phyloP scores from a whole-genome alignment of 148 eudicot genomes.

The Euryodendron excelsum region DNA sequence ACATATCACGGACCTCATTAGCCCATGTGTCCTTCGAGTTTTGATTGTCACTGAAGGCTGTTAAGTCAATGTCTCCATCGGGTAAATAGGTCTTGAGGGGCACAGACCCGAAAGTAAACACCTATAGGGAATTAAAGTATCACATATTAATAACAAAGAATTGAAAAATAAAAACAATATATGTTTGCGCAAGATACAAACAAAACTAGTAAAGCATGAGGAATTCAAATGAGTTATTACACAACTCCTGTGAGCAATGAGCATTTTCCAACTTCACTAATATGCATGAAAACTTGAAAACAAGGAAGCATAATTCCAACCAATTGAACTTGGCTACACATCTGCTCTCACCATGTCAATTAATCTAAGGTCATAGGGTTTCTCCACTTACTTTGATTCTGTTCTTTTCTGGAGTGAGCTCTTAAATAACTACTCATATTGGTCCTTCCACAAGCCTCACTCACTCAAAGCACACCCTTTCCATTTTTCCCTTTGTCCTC shows the following conservation, averaged over 20 bases:
- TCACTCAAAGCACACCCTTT: neutral
- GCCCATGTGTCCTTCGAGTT: conserved; percentile 72
- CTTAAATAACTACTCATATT: neutral
- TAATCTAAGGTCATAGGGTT: neutral
- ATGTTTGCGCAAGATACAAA: neutral
- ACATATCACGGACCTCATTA: conserved; percentile 60
- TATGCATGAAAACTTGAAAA: neutral
- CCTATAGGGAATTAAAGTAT: conserved; percentile 31
- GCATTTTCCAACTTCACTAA: conserved; percentile 2
- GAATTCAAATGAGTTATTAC: neutral
- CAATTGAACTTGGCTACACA: neutral
- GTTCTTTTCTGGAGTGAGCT: neutral
- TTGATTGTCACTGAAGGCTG: conserved; percentile 61
- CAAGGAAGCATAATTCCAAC: neutral
- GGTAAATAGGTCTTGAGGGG: conserved; percentile 94
- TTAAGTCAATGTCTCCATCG: conserved; percentile 92
- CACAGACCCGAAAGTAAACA: conserved; percentile 89
- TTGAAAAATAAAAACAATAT: no score
- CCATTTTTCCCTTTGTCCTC: neutral
- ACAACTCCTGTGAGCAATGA: neutral
- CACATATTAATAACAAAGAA: neutral
- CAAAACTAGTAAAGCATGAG: neutral
- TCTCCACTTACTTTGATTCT: neutral
- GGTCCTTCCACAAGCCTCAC: neutral
- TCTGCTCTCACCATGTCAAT: conserved; percentile 1